Evolutionary conservation across 1,284 basidiomycete species (phyloP), one percentile per base, ranked within the genome.

Genomic region (Cryptococcus neoformans): DNA sequence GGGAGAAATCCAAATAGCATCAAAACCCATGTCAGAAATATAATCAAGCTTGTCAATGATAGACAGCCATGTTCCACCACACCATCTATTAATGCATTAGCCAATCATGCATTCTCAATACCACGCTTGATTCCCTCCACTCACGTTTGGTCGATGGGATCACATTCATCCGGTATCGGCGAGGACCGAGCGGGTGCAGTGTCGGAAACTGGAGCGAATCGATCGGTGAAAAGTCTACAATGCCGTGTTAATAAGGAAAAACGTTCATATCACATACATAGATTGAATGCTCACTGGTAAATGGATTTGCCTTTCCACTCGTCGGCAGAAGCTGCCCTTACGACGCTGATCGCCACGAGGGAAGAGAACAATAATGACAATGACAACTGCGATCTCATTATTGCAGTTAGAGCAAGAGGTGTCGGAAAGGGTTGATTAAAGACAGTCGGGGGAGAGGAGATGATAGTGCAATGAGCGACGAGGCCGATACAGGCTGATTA

Each of bases 61-160:
- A 2, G 85, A 85, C 54, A 84, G 83, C 87, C 87, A 91, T 10
- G 84, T 88, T 4, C 89, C 88, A 21, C 88, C 87, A 63, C 88
- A 89, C 82, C 84, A 89, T 1, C 83, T 84, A 64, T 82, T 83
- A 28, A n/a, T 16, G 28, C 16, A 4, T 28, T 28, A 28, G 4
- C 4, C 28, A 28, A 28, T 28, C 28, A 28, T 28, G 28, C 28
- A 28, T 28, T 28, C 28, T 28, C 28, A 28, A 28, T 28, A 28
- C 28, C 4, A 28, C 28, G 28, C 28, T 28, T 28, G 28, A 28
- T 28, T 28, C 28, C 28, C 28, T 4, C 28, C 28, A 50, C 59
- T 55, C 39, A 62, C 52, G 71, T 75, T 53, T 71, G 70, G 6
- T 57, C 49, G 21, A 40, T 52, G 6, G 64, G 62, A 50, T 73